Base-by-base conservation (phyloP, 2,329 filamentous ascomycete genomes). In the Aspergillus pseudoterreus region DNA sequence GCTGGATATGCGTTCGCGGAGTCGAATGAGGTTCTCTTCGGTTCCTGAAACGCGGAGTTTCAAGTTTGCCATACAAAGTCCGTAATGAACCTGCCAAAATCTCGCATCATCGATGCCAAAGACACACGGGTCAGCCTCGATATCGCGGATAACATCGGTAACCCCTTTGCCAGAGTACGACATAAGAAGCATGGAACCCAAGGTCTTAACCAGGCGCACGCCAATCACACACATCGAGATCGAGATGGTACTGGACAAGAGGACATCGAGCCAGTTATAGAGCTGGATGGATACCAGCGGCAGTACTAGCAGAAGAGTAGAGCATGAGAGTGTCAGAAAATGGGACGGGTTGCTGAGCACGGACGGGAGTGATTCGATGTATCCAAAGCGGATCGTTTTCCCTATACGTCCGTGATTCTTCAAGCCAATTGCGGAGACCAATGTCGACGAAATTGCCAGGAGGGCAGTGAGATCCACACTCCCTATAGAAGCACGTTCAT, bases 21-120 rank as follows among this genome's bases (percentile, higher is more conserved):
- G 72, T 62, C 86, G 87, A 52, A 80, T 79, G 53, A 95, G 75
- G 5, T 85, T 82, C 12, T 86, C 82, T 55, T 94, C 90, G 41
- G 88, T 85, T 4, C 85, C 86, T 52, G 74, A 68, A 22, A 96
- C 82, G 53, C 85, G 82, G 17, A 99, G 72, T 70, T 90, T 95
- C 59, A 99, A 71, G 67, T 95, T 96, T 8, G 94, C 94, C 87
- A 97, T 95, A 66, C 91, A 95, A 38, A 97, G 78, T 1, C 92
- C 92, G 68, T 97, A 96, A 72, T 99, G 94, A 12, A 96, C 94
- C 75, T 99, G 94, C 94, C 94, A 99, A 71, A 99, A 96, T 66
- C 91, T 86, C 1, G 92, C 92, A 64, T 96, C 92, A 52, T 96
- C 90, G 43, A 99, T 84, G 1, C 81, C 81, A 42, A 82, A 81